These are phyloP conservation scores for Clitopilus passeckerianus DNA, from an alignment of 768 basidiomycete species.

Conservation along the genomic window DNA sequence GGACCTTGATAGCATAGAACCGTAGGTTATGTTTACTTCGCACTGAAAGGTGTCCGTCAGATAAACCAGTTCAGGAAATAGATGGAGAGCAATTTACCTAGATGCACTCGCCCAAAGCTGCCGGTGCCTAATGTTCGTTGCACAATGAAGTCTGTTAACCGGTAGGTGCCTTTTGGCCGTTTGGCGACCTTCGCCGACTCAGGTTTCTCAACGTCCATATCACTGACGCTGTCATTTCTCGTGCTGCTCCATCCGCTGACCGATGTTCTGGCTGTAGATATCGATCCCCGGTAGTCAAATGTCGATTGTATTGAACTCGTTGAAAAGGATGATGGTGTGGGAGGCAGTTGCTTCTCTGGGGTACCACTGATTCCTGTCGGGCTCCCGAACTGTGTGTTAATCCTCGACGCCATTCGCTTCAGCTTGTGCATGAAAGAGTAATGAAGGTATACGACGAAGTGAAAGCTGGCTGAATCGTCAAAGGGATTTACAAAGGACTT, in stretches of 20 bases:
- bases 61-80: slow-evolving; percentile 5
- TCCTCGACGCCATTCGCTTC: slow-evolving; percentile 47
- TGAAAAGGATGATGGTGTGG: slow-evolving; percentile 24
- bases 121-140: slow-evolving; percentile 88
- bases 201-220: slow-evolving; percentile 22
- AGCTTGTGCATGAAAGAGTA: slow-evolving; percentile 23
- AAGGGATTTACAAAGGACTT: slow-evolving; percentile 8
- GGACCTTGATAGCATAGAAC: slow-evolving; percentile 93
- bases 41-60: slow-evolving; percentile 37
- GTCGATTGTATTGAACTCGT: slow-evolving; percentile 23
- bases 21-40: slow-evolving; percentile 92
- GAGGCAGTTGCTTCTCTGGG: slow-evolving; percentile 15
- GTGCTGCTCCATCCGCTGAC: slow-evolving; percentile 41
- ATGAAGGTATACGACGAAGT: slow-evolving; percentile 7
- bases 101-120: slow-evolving; percentile 94
- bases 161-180: slow-evolving; percentile 63
- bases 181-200: slow-evolving; percentile 22
- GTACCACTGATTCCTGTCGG: slow-evolving; percentile 19
- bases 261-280: slow-evolving; percentile 67
- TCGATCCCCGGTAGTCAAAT: slow-evolving; percentile 58
- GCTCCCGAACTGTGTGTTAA: slow-evolving; percentile 35
- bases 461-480: slow-evolving; percentile 7
- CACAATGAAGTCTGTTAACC: slow-evolving; percentile 73
- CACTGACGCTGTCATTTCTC: slow-evolving; percentile 29
- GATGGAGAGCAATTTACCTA: slow-evolving; percentile 43